Evolutionary conservation across 1,284 basidiomycete species (phyloP), one percentile per base, ranked within the genome.

Genomic region (Pascua sp.): DNA sequence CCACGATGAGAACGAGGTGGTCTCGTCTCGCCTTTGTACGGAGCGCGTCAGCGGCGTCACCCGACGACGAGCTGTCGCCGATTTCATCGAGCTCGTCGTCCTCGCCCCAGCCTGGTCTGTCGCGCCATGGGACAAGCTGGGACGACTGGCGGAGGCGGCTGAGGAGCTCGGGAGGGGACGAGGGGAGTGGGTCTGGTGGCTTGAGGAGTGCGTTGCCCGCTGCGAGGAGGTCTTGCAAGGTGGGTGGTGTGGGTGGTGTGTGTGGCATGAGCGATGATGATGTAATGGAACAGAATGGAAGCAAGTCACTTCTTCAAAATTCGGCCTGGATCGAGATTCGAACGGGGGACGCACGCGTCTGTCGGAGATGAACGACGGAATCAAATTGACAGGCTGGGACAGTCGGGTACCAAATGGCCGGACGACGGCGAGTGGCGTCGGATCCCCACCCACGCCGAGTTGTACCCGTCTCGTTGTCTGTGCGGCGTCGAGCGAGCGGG

Each of bases 171-270:
- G 52, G 44, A 1, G 67, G 65, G 12, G 59, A 59, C 5, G 69
- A 65, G 1, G 71, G 68, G n/a, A 72, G 57, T 8, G 68, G 65
- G 8, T 54, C 53, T 12, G 71, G 68, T 11, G 71, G 71, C 44
- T 65, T 61, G 12, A 72, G 62, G n/a, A 72, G 60, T 9, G 56
- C 51, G 24, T 65, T 61, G 11, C 61, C 64, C 1, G 64, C 58
- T 42, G 60, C 47, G 32, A 71, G 57, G 42, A 69, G 61, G 18
- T 54, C 49, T 44, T 66, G 64, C 37, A 65, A 57, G 37, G 47
- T 44, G 7, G 48, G 42, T 24, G 24, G 24, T 32, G 47, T 44
- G 7, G 48, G 42, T 24, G 24, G 24, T 32, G 24, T 3, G 44
- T 55, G 17, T 42, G 42, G 12, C 53, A 55, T 55, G 40, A 36